phyloP scores from a whole-genome alignment of 345 rosid species.

The Eucalyptus leucophloia region DNA sequence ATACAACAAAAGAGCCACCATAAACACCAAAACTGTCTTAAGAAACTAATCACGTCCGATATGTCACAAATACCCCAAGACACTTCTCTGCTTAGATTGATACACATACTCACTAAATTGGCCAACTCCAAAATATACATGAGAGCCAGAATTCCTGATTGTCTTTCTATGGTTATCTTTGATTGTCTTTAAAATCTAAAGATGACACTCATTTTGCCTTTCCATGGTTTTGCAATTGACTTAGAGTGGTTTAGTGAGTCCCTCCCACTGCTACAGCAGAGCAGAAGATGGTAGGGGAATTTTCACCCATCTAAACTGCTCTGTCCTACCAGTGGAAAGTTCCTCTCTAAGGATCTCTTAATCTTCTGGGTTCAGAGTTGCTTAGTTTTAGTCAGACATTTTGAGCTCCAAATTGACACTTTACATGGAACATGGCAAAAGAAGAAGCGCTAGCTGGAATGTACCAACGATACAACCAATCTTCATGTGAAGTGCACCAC shows the following conservation, averaged over 20 bases:
- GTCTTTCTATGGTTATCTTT: not conserved
- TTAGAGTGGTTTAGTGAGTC: not conserved
- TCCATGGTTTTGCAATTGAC: not conserved
- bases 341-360: not conserved
- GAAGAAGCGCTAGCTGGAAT: not conserved
- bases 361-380: not conserved
- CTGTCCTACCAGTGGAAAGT: not conserved
- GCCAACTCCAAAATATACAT: not conserved
- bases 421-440: not conserved
- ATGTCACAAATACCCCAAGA: not conserved
- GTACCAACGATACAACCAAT: not conserved
- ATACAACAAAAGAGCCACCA: not conserved
- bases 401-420: not conserved
- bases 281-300: not conserved
- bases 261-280: not conserved
- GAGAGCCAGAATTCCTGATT: not conserved
- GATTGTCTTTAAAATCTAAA: not conserved
- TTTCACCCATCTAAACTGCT: not conserved
- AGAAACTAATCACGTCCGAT: not conserved
- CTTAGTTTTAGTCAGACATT: not conserved
- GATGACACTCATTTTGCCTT: not conserved
- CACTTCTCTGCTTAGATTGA: not conserved
- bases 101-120: not conserved
- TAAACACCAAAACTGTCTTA: not conserved
- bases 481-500: not conserved